Evolutionary conservation across 768 basidiomycete species (phyloP), one percentile per base, ranked within the genome.

Genomic region (Lactarius hatsudake): DNA sequence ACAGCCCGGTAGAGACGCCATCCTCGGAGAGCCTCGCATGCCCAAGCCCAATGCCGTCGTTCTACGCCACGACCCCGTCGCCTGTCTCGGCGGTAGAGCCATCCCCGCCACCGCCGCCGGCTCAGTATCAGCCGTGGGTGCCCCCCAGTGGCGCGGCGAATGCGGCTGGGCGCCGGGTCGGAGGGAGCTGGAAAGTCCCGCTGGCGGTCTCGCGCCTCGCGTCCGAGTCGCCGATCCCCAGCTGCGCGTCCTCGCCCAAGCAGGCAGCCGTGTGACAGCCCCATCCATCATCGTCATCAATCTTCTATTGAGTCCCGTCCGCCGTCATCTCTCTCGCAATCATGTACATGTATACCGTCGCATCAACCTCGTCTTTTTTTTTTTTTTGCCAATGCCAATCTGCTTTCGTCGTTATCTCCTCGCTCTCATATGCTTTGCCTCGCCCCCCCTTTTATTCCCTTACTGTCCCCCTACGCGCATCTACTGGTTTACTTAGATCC

Each of bases 171-270:
- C 65, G 68, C 1, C 68, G 62, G 2, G 70, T 71, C 28, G 70
- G 61, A n/a, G 68, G 70, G 0, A 70, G 7, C 32, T 71, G 70
- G 68, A 57, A 62, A 42, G 43, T 62, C 5, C 68, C 66, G 28
- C 5, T 64, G 34, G 62, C 36, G 12, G 34, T 68, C 32, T 56
- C 62, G 26, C 59, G 54, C 0, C 34, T 56, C 13, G 59, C 59
- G 1, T 13, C 36, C 36, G 36, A 38, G 36, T 68, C 62, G 8
- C 66, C 59, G 17, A 48, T 56, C 38, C 51, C 62, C 2, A 64
- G 66, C 5, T 60, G 62, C 5, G 12, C 62, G 5, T 57, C 58
- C 1, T 66, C 65, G 34, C 36, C 61, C 40, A 67, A 67, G 45
- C 62, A 51, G 40, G 57, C 63, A 12, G 34, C 28, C 20, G 58